Evolutionary conservation across 306 rosid species (phyloP), one percentile per base, ranked within the genome.

Genomic region (Acacia crassicarpa): DNA sequence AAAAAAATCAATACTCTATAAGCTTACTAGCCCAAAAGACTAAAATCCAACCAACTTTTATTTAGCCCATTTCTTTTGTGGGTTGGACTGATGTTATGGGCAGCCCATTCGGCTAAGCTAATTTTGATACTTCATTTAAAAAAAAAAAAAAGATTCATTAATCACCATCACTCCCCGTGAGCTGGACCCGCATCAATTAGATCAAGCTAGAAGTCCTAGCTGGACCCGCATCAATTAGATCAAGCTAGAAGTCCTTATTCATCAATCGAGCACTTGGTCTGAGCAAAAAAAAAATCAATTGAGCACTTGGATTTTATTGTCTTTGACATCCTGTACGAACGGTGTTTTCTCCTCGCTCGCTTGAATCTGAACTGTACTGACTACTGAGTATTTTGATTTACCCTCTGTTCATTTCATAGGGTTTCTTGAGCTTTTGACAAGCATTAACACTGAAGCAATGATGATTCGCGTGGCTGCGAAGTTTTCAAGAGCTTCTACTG

Each of bases 381-480:
- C 13, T 67, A 16, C 46, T 33, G 12, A 35, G 20, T 56, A 16
- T 56, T 68, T 22, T 54, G 13, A 46, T 35, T 56, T 20, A 58
- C 25, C 22, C 67, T 54, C 46, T 58, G 45, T 32, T 17, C 45
- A 27, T 9, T 68, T 6, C 35, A 30, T 70, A 45, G 17, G 67
- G 66, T 35, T 73, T 68, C 38, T 10, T 22, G 66, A 59, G 66
- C 12, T 25, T 13, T 62, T 62, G 38, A 62, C 33, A 30, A 9
- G 14, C 32, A 22, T 9, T 12, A 58, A 63, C 41, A 63, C 69
- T 63, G 41, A 76, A 51, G 58, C 83, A 75, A 80, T 62, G 38
- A 94, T 93, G 94, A 73, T 91, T 71, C 86, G 89, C 73, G 66
- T 87, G 54, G 86, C 85, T n/a, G 66, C 84, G 43, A 86, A 79